phyloP scores from a whole-genome alignment of 495 filamentous ascomycete genomes.

The Aspergillus saccharolyticus region DNA sequence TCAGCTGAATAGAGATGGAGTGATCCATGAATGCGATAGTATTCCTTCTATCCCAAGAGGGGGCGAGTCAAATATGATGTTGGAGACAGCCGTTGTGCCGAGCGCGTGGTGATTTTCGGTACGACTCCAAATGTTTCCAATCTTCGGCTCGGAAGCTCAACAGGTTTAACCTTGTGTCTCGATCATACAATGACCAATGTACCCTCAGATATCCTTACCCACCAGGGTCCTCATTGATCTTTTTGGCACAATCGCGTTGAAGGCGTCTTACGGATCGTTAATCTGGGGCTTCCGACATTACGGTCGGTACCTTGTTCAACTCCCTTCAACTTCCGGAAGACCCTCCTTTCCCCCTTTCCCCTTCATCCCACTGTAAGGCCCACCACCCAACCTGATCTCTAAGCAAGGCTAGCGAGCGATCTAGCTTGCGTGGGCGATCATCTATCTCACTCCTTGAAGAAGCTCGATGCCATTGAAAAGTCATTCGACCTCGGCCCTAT shows the following conservation, averaged over 20 bases:
- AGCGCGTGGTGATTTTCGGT: not conserved
- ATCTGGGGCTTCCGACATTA: not conserved
- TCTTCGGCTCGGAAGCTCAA: not conserved
- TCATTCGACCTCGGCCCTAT: too few species aligned
- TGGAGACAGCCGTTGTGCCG: constrained; percentile 8
- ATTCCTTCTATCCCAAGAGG: not conserved
- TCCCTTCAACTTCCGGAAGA: too few species aligned
- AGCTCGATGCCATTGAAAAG: not conserved
- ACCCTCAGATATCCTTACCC: not conserved
- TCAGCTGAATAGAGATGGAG: not conserved
- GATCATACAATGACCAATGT: too few species aligned
- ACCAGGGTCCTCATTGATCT: not conserved
- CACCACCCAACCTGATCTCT: not conserved
- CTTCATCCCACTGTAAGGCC: not conserved
- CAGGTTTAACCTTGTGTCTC: not conserved
- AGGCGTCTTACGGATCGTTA: not conserved
- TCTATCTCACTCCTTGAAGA: not conserved
- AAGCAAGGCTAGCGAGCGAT: not conserved
- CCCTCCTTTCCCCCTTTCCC: too few species aligned
- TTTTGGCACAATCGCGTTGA: not conserved
- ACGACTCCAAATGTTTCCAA: constrained; percentile 7
- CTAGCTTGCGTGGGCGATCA: not conserved
- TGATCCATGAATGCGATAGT: not conserved
- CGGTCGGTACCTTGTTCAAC: not conserved
- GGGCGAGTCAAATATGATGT: not conserved